phyloP scores from a whole-genome alignment of 2,329 filamentous ascomycete species.

The Alternaria brassicae region DNA sequence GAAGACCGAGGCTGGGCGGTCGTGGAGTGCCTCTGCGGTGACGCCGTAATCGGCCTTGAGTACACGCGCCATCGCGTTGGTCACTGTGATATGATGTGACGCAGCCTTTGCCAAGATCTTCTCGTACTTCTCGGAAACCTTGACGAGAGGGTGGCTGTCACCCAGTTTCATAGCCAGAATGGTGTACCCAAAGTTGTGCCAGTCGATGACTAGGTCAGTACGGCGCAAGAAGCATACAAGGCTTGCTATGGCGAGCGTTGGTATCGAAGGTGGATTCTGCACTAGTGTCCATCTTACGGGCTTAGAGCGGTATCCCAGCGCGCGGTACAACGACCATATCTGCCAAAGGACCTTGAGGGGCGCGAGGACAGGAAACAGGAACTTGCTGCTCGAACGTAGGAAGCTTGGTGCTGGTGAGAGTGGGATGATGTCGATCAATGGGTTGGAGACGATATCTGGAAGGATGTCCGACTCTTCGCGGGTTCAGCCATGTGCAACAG shows the following conservation, averaged over 20 bases:
- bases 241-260: slow-evolving; percentile 79
- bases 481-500: neutral
- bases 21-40: slow-evolving; percentile 65
- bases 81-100: slow-evolving; percentile 83
- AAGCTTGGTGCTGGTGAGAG: slow-evolving; percentile 71
- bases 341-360: slow-evolving; percentile 90
- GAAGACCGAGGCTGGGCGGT: slow-evolving; percentile 84
- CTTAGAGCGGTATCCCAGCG: slow-evolving; percentile 76
- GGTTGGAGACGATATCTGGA: slow-evolving; percentile 74
- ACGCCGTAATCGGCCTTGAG: slow-evolving; percentile 73
- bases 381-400: slow-evolving; percentile 70
- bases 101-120: slow-evolving; percentile 71
- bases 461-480: slow-evolving; percentile 76
- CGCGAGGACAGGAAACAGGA: slow-evolving; percentile 79
- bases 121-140: slow-evolving; percentile 80
- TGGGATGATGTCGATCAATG: slow-evolving; percentile 73
- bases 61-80: slow-evolving; percentile 82
- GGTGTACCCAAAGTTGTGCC: slow-evolving; percentile 98
- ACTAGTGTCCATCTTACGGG: slow-evolving; percentile 86
- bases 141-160: slow-evolving; percentile 74
- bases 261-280: slow-evolving; percentile 94
- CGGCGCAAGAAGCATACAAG: slow-evolving; percentile 77
- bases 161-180: slow-evolving; percentile 77
- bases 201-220: slow-evolving; percentile 87
- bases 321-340: slow-evolving; percentile 71